Evolutionary conservation across 371 early-diverging fungal species (phyloP).

Genomic region (Rhizopus arrhizus): DNA sequence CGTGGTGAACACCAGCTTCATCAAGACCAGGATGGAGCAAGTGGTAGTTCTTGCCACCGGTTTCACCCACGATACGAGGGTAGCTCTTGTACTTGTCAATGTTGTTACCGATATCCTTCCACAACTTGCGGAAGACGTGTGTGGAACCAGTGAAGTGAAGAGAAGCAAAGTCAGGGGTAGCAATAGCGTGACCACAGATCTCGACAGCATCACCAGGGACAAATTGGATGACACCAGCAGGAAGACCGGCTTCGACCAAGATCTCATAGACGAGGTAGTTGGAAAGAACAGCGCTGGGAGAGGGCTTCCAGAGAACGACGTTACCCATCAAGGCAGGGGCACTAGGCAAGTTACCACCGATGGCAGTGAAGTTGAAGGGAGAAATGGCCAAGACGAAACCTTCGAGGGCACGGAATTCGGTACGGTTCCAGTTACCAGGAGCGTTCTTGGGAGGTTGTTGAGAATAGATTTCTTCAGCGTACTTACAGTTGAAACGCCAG

Average conservation of each 20-base stretch:
- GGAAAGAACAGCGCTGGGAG: constrained; percentile 83
- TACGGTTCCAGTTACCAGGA: constrained; percentile 90
- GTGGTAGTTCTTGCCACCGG: constrained; percentile 99
- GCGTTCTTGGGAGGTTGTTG: constrained; percentile 93
- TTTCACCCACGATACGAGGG: constrained; percentile 97
- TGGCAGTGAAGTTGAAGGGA: constrained; percentile 99
- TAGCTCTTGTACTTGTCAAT: constrained; percentile 88
- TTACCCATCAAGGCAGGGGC: constrained; percentile 98
- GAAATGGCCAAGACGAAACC: constrained; percentile 96
- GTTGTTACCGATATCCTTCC: constrained; percentile 90
- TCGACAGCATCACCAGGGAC: constrained; percentile 88
- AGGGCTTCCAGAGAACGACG: constrained; percentile 97
- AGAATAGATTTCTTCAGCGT: constrained; percentile 90
- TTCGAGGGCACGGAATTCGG: constrained; percentile 95
- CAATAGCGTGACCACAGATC: constrained; percentile 72
- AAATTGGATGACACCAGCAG: constrained; percentile 97
- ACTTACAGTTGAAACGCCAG: constrained; percentile 95
- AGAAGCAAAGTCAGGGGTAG: constrained; percentile 90
- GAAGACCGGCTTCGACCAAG: constrained; percentile 94
- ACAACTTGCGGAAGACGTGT: constrained; percentile 89
- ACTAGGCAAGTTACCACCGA: constrained; percentile 92
- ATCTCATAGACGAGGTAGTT: constrained; percentile 92
- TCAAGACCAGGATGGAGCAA: constrained; percentile 76
- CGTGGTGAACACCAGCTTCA: constrained; percentile 66
- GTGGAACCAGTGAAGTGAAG: constrained; percentile 98